phyloP scores from a whole-genome alignment of 2,329 filamentous ascomycete genomes.

The Macrophomina pseudophaseolina region DNA sequence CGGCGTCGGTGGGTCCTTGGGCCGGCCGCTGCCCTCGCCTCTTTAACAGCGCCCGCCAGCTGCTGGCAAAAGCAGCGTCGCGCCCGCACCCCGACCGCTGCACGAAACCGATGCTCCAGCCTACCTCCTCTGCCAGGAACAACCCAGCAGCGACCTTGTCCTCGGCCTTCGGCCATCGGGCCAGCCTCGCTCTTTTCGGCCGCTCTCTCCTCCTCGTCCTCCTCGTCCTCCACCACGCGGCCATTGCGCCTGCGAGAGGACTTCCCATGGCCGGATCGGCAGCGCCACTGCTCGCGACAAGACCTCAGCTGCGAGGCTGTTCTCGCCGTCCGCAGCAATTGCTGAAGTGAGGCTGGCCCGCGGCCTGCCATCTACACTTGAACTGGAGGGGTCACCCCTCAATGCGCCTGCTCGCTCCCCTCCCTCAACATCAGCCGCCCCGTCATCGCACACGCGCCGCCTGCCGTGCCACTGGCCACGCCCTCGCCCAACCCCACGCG shows the following conservation, averaged over 20 bases:
- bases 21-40: too few relatives aligned
- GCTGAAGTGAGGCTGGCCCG: slow-evolving; percentile 10
- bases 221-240: too few relatives aligned
- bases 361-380: not conserved
- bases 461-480: not conserved
- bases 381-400: slow-evolving; percentile 9
- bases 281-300: slow-evolving; percentile 5
- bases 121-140: not conserved
- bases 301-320: not conserved
- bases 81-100: not conserved
- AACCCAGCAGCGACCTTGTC: slow-evolving; percentile 1
- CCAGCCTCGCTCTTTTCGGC: not conserved
- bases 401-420: not conserved
- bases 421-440: not conserved
- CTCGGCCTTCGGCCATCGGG: not conserved
- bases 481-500: not conserved
- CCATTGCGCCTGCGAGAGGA: not conserved
- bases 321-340: not conserved
- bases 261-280: not conserved
- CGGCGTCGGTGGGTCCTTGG: not conserved
- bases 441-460: slow-evolving; percentile 3
- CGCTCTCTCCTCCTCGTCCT: not conserved
- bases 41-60: too few relatives aligned
- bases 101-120: not conserved
- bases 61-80: not conserved